Conservation (phyloP, 2,329 filamentous ascomycete genomes). For the Chrysosporium queenslandicum region DNA sequence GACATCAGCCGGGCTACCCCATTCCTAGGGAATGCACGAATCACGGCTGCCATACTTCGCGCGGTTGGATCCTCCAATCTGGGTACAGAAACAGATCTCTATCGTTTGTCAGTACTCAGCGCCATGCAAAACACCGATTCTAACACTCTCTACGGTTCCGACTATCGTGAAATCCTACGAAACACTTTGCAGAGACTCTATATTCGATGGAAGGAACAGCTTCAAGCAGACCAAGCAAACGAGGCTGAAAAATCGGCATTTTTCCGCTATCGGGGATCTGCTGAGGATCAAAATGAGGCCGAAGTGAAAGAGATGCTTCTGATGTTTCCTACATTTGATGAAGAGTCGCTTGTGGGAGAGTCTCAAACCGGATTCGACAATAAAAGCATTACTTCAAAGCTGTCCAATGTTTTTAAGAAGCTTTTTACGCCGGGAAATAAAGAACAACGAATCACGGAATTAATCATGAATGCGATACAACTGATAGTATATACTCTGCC, state of each 20-base stretch:
- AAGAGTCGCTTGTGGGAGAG: slow-evolving; percentile 36
- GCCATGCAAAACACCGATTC: slow-evolving; percentile 28
- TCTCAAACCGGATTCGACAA: slow-evolving; percentile 34
- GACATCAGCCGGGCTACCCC: slow-evolving; percentile 31
- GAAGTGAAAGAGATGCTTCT: slow-evolving; percentile 65
- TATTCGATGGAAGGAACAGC: slow-evolving; percentile 65
- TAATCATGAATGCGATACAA: slow-evolving; percentile 29
- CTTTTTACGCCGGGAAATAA: slow-evolving; percentile 31
- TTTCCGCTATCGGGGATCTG: slow-evolving; percentile 71
- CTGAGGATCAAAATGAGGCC: slow-evolving; percentile 64
- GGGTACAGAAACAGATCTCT: slow-evolving; percentile 28
- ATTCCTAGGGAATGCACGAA: slow-evolving; percentile 27
- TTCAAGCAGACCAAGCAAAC: slow-evolving; percentile 65
- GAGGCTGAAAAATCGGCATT: slow-evolving; percentile 64
- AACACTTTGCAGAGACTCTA: slow-evolving; percentile 64
- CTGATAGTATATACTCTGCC: slow-evolving; percentile 30
- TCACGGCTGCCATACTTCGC: not conserved
- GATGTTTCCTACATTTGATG: slow-evolving; percentile 70
- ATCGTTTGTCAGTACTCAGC: slow-evolving; percentile 30
- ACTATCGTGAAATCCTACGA: slow-evolving; percentile 48
- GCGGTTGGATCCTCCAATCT: not conserved
- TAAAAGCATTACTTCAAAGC: slow-evolving; percentile 49
- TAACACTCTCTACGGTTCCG: slow-evolving; percentile 30
- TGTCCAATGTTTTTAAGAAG: slow-evolving; percentile 51
- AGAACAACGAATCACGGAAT: slow-evolving; percentile 24